These are phyloP conservation scores for Plectosphaerella plurivora DNA, from an alignment of 2,329 filamentous ascomycete species.

Conservation along the genomic window DNA sequence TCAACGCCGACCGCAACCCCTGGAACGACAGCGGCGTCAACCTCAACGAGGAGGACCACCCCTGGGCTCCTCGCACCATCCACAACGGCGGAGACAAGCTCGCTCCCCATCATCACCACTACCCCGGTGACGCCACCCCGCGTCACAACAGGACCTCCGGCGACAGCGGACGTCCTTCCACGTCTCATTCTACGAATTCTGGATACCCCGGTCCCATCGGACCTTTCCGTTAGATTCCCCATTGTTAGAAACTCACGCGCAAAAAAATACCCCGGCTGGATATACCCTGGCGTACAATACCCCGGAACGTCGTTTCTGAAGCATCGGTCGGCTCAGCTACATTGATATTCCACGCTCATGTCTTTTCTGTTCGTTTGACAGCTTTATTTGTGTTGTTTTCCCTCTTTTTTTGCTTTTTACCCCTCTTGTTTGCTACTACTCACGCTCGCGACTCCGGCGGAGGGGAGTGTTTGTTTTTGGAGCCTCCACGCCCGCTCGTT, in stretches of 20 bases:
- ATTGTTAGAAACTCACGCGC: slow-evolving; percentile 42
- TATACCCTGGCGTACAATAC: slow-evolving; percentile 63
- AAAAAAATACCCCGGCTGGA: slow-evolving; percentile 60
- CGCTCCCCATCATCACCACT: slow-evolving; percentile 52
- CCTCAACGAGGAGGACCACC: slow-evolving; percentile 79
- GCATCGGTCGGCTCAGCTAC: slow-evolving; percentile 41
- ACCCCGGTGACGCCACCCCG: slow-evolving; percentile 77
- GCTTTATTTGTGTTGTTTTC: slow-evolving; percentile 15
- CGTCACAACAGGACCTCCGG: slow-evolving; percentile 82
- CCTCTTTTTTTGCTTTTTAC: slow-evolving; percentile 12
- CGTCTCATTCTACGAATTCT: slow-evolving; percentile 92
- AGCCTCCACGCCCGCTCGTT: slow-evolving; percentile 13
- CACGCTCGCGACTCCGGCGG: background rate
- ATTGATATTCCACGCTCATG: slow-evolving; percentile 28
- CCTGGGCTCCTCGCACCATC: slow-evolving; percentile 58
- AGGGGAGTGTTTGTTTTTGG: background rate
- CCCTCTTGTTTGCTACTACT: background rate
- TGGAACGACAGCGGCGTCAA: slow-evolving; percentile 99
- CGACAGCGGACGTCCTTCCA: slow-evolving; percentile 87
- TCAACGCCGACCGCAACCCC: slow-evolving; percentile 86
- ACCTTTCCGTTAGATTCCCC: slow-evolving; percentile 73
- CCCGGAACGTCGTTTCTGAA: slow-evolving; percentile 37
- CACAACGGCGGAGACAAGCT: slow-evolving; percentile 57
- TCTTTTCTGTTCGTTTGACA: slow-evolving; percentile 19
- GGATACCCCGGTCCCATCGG: slow-evolving; percentile 92